These are phyloP conservation scores for Diaporthe helianthi DNA, from an alignment of 2,329 filamentous ascomycete species.

Conservation along the genomic window DNA sequence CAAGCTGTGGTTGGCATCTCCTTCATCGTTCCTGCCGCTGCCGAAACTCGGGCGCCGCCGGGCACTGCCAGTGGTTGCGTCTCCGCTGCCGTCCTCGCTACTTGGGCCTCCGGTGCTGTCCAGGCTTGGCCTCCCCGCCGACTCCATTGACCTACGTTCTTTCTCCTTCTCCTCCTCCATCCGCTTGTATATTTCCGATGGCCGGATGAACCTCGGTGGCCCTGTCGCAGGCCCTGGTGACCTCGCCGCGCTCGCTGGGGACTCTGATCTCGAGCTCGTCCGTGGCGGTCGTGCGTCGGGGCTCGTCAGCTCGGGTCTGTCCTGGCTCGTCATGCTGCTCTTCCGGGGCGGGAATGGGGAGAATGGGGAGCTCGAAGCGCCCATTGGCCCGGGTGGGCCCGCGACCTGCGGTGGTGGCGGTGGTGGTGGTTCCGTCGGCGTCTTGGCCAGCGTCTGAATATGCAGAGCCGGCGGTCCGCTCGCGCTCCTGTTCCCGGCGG, in stretches of 20 bases:
- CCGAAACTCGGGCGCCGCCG: constrained; percentile 40
- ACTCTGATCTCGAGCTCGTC: constrained; percentile 46
- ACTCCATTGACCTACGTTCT: constrained; percentile 63
- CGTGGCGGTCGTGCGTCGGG: constrained; percentile 30
- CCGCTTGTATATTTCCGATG: constrained; percentile 79
- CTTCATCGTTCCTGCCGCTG: constrained; percentile 46
- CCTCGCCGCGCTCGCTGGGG: constrained; percentile 45
- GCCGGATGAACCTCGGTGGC: constrained; percentile 70
- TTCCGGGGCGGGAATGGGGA: constrained; percentile 65
- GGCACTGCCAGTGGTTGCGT: constrained; percentile 32
- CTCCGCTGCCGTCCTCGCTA: constrained; percentile 36
- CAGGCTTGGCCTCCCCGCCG: constrained; percentile 58
- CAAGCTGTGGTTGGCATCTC: constrained; percentile 46
- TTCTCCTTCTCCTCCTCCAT: constrained; percentile 70
- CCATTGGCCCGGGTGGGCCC: constrained; percentile 19
- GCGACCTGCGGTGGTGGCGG: constrained; percentile 18
- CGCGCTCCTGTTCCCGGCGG: constrained; percentile 35
- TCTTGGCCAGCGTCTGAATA: constrained; percentile 35
- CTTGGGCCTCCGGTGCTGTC: constrained; percentile 53
- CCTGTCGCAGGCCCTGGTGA: constrained; percentile 53
- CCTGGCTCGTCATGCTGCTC: constrained; percentile 63
- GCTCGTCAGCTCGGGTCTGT: constrained; percentile 41
- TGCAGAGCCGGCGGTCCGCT: constrained; percentile 38
- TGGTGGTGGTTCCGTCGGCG: constrained; percentile 7
- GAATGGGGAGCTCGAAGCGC: constrained; percentile 49